phyloP scores from a whole-genome alignment of 2,329 filamentous ascomycete species.

The Hypoxylon sp. region DNA sequence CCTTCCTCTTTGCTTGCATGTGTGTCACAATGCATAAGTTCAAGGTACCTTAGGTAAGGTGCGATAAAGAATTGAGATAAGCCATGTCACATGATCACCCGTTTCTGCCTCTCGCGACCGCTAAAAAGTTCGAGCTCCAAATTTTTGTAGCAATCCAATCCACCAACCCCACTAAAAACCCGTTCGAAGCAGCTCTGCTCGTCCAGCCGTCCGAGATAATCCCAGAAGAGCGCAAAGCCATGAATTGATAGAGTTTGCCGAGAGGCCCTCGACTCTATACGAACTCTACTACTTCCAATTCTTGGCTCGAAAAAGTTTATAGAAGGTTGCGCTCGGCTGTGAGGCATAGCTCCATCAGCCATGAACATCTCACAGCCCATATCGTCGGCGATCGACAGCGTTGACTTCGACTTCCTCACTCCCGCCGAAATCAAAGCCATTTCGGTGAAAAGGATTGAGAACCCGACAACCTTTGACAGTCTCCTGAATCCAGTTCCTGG shows the following conservation, averaged over 20 bases:
- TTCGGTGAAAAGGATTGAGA: conserved; percentile 94
- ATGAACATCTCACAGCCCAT: conserved; percentile 87
- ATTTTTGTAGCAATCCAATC: conserved; percentile 21
- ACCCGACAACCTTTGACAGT: conserved; percentile 93
- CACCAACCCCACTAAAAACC: conserved; percentile 40
- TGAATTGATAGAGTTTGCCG: conserved; percentile 34
- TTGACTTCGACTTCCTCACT: conserved; percentile 90
- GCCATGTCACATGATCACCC: conserved; percentile 34
- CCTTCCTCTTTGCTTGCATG: neutral
- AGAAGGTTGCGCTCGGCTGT: conserved; percentile 20
- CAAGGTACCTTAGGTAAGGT: neutral
- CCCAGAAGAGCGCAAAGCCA: conserved; percentile 25
- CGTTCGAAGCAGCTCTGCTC: conserved; percentile 14
- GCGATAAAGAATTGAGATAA: conserved; percentile 25
- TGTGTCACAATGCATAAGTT: conserved; percentile 10
- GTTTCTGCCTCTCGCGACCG: conserved; percentile 60
- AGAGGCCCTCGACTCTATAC: conserved; percentile 18
- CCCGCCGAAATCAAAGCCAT: conserved; percentile 86
- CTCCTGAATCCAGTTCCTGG: conserved; percentile 90
- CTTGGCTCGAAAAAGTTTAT: neutral
- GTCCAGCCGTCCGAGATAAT: conserved; percentile 29
- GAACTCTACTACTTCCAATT: neutral
- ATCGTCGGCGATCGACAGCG: conserved; percentile 83
- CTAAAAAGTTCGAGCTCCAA: conserved; percentile 57
- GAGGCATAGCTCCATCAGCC: conserved; percentile 41